Evolutionary conservation across 176 grass and related monocot genomes (phyloP).

Genomic region (Raddia distichophylla): DNA sequence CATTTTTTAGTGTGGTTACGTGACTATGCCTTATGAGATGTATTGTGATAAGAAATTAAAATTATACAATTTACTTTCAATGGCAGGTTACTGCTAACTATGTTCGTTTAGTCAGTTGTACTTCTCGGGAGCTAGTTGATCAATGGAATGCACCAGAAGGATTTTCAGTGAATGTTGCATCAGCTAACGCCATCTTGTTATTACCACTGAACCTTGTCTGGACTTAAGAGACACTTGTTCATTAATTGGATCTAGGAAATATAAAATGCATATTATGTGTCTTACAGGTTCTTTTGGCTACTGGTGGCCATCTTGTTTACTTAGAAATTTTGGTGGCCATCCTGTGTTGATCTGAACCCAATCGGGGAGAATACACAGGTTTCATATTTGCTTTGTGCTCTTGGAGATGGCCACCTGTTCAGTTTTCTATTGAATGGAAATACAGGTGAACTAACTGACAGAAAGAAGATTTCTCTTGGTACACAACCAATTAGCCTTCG

Average conservation of each 20-base stretch:
- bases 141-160: slow-evolving; percentile 88
- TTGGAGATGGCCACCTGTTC: slow-evolving; percentile 95
- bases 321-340: slow-evolving; percentile 98
- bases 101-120: slow-evolving; percentile 84
- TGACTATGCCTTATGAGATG: neutral
- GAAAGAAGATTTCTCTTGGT: slow-evolving; percentile 94
- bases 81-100: slow-evolving; percentile 81
- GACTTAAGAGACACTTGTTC: neutral
- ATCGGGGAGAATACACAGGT: slow-evolving; percentile 68
- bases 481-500: slow-evolving; percentile 94
- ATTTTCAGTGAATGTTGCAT: slow-evolving; percentile 92
- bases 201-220: neutral
- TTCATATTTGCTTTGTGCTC: slow-evolving; percentile 89
- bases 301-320: slow-evolving; percentile 97
- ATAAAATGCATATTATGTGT: slow-evolving; percentile 20
- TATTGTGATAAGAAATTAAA: slow-evolving; percentile 23
- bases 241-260: too few relatives aligned
- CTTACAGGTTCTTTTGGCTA: slow-evolving; percentile 86
- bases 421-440: slow-evolving; percentile 78
- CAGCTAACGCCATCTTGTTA: slow-evolving; percentile 69
- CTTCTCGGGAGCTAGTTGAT: slow-evolving; percentile 80
- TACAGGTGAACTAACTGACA: slow-evolving; percentile 71
- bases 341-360: slow-evolving; percentile 91
- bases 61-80: slow-evolving; percentile 31
- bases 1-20: neutral